phyloP scores from a whole-genome alignment of 106 monocot species.

The Dioscorea alata region DNA sequence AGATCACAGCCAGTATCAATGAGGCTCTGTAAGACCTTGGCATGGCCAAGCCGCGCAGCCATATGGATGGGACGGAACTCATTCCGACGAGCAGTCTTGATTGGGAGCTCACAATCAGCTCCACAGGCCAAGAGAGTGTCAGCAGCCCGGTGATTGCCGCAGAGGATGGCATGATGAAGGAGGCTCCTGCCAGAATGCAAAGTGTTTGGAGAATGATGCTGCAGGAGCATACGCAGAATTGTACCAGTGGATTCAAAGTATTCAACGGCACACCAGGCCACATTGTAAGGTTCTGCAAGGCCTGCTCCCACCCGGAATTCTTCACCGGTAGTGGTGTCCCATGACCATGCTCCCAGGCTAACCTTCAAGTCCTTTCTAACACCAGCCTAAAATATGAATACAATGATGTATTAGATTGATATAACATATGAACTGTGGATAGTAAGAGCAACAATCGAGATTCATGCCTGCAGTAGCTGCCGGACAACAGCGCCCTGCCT shows the following conservation, averaged over 20 bases:
- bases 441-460: not conserved
- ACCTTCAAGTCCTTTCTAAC: slow-evolving; percentile 16
- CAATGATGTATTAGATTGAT: too few relatives aligned
- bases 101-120: slow-evolving; percentile 17
- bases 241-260: slow-evolving; percentile 37
- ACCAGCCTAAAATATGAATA: slow-evolving; percentile 10
- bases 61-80: slow-evolving; percentile 27
- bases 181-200: slow-evolving; percentile 23
- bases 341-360: slow-evolving; percentile 39
- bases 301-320: slow-evolving; percentile 40
- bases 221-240: slow-evolving; percentile 29
- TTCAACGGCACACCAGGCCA: slow-evolving; percentile 38
- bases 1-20: slow-evolving; percentile 17
- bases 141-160: slow-evolving; percentile 23
- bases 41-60: slow-evolving; percentile 22
- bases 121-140: slow-evolving; percentile 17
- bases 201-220: slow-evolving; percentile 8
- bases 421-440: not conserved
- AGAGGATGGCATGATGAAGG: slow-evolving; percentile 45
- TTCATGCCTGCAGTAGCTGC: slow-evolving; percentile 46
- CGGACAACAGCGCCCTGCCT: slow-evolving; percentile 54
- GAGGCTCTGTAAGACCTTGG: slow-evolving; percentile 13
- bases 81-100: slow-evolving; percentile 2
- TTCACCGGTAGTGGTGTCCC: slow-evolving; percentile 33
- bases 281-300: slow-evolving; percentile 32